Base-by-base conservation (phyloP, 164 flowering plant genomes). In the Annona squamosa region DNA sequence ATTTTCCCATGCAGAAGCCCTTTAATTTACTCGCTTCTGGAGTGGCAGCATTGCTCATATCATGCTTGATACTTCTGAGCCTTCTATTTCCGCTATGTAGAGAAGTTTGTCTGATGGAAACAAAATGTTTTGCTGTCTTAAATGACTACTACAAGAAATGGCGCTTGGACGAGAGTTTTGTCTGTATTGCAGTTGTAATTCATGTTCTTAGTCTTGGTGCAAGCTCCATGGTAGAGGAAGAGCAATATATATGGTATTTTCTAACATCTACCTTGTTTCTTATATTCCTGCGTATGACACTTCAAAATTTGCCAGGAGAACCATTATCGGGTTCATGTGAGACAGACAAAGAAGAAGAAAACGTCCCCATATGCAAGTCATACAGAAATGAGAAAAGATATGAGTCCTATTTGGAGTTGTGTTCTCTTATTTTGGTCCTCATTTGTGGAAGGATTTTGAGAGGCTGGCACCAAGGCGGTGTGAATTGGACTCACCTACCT, bases 391-490 rank as follows among this genome's bases (percentile, higher is more conserved):
- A 52, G 37, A 57, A 42, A 43, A 13, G 67, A 52, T 4, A 9
- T 26, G 41, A 69, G 46, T 75, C 68, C 7, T 71, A 26, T 69
- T 59, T 57, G 56, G 82, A 67, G 69, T 43, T 82, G 18, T 76
- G 13, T 71, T 86, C 79, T 57, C 75, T 86, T 43, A n/a, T 85
- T 74, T 18, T 84, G 59, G 83, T 93, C 61, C 90, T 95, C 42
- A 74, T 89, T 65, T 85, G 81, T 84, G 94, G 91, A 69, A 90
- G 98, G 83, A 72, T 93, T 75, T 78, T 95, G 77, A 87, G 96
- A 82, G 97, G 94, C 44, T 95, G 99, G 98, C 97, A 93, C 84
- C 99, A 95, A 83, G 99, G 99, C 70, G 99, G 99, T 81, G 94
- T 95, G 63, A 95, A 95, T 77, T 95, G 99, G 99, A 82, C 89